These are phyloP conservation scores for Nothopassalora personata DNA, from an alignment of 2,329 filamentous ascomycete species.

Conservation along the genomic window DNA sequence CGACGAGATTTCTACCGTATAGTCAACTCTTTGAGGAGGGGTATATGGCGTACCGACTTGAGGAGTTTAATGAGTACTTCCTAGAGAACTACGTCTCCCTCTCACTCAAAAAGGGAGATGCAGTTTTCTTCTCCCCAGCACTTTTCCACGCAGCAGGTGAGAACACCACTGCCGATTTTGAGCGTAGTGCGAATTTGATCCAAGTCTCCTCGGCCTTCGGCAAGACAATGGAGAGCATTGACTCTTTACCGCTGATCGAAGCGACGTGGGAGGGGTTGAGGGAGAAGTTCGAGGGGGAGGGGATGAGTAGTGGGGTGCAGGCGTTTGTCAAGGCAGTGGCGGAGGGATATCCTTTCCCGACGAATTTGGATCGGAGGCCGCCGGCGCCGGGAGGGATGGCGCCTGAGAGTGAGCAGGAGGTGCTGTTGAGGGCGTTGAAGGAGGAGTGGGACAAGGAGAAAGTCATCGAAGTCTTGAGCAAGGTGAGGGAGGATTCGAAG, in stretches of 20 bases:
- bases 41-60: slow-evolving; percentile 53
- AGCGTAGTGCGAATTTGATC: slow-evolving; percentile 56
- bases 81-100: slow-evolving; percentile 48
- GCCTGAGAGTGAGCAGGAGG: slow-evolving; percentile 46
- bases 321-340: slow-evolving; percentile 34
- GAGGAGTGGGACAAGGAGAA: slow-evolving; percentile 32
- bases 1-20: slow-evolving; percentile 57
- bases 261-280: slow-evolving; percentile 41
- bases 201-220: slow-evolving; percentile 60
- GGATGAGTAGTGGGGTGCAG: slow-evolving; percentile 40
- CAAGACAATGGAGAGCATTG: slow-evolving; percentile 59
- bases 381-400: slow-evolving; percentile 56
- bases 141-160: slow-evolving; percentile 59
- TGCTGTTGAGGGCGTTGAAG: slow-evolving; percentile 44
- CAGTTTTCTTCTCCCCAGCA: slow-evolving; percentile 60
- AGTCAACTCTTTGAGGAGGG: slow-evolving; percentile 54
- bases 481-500: too few species aligned
- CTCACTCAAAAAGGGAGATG: slow-evolving; percentile 53
- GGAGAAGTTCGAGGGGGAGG: not conserved
- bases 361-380: slow-evolving; percentile 54
- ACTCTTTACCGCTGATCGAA: slow-evolving; percentile 39
- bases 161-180: slow-evolving; percentile 47
- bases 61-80: slow-evolving; percentile 53
- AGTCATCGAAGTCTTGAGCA: too few species aligned
- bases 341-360: slow-evolving; percentile 59